Evolutionary conservation across 129 eudicot species (phyloP), one percentile per base, ranked within the genome.

Genomic region (Mikania micrantha): DNA sequence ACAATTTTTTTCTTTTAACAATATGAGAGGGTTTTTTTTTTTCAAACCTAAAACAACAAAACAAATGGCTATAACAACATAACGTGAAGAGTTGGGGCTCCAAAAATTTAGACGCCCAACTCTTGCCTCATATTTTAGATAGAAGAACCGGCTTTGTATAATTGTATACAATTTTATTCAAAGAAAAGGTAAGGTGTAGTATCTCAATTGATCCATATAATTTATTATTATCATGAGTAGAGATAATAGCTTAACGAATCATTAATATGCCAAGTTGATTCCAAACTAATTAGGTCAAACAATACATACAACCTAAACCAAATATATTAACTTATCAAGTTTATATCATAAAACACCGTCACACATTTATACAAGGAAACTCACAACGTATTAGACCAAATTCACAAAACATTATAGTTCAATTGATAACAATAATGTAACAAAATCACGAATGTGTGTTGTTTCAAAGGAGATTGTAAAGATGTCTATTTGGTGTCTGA

Each of bases 401-500:
- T 15, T 8, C n/a, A 44, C 4, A 44, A 44, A 4, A 29, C 4
- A 29, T 29, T 4, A 9, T 1, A 24, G 10, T 53, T 22, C 34
- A 53, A 53, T 16, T n/a, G 11, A 3, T 13, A 61, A 71, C 38
- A n/a, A 47, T 21, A 5, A 47, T 54, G 60, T 35, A 21, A 47
- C 70, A 50, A 62, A 22, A 49, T 39, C 60, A 32, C 31, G 16
- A 56, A 47, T 35, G 17, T 15, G 8, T 17, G 29, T 35, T 7
- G 2, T 12, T 17, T 5, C 12, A 22, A 29, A 70, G 13, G 52
- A 52, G 17, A 20, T 12, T 35, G 6, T 3, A 28, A n/a, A 9
- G 9, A 47, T 45, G 50, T 66, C 38, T 69, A 82, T 31, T 83
- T 75, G 78, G 67, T 56, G 77, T 67, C 54, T 28, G 98, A 77